A percentile compares a stretch with the other conserved stretches of the same genome.
Conservation (phyloP, 352 stramenopile species). For the Elongisporangium anandrum region DNA sequence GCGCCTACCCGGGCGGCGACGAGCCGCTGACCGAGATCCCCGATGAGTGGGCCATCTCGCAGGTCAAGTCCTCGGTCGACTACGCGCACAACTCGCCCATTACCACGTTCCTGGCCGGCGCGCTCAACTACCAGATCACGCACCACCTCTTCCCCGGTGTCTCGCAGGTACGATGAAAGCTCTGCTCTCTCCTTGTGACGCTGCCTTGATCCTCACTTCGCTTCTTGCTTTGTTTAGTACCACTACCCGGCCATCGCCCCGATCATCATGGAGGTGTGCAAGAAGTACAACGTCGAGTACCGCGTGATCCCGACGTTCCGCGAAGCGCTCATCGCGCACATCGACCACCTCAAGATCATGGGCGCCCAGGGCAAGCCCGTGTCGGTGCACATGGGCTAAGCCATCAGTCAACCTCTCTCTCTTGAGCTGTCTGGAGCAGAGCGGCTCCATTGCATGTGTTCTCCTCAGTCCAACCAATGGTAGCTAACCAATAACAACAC, state of each 20-base stretch:
- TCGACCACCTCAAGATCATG: slow-evolving; percentile 89
- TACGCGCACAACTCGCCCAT: slow-evolving; percentile 83
- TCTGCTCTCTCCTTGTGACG: neutral
- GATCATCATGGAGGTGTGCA: slow-evolving; percentile 91
- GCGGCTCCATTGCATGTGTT: neutral
- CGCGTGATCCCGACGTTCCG: slow-evolving; percentile 83
- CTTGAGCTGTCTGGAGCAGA: neutral
- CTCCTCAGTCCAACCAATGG: too few species aligned
- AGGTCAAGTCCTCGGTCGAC: slow-evolving; percentile 94
- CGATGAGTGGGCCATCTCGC: slow-evolving; percentile 91
- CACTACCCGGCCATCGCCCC: slow-evolving; percentile 91
- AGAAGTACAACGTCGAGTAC: slow-evolving; percentile 93
- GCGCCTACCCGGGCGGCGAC: slow-evolving; percentile 81
- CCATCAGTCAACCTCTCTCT: neutral
- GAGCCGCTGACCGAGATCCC: slow-evolving; percentile 55
- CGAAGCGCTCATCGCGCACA: slow-evolving; percentile 75
- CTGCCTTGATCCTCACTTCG: neutral
- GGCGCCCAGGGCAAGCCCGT: slow-evolving; percentile 74
- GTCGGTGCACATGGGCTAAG: slow-evolving; percentile 85
- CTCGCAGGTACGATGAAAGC: slow-evolving; percentile 59
- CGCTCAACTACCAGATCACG: slow-evolving; percentile 97
- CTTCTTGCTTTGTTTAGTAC: slow-evolving; percentile 47
- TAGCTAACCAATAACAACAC: neutral
- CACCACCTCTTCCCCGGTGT: slow-evolving; percentile 90
- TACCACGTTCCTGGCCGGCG: slow-evolving; percentile 92